Base-by-base conservation (phyloP, 805 yeast species). In the Candida hispaniensis region DNA sequence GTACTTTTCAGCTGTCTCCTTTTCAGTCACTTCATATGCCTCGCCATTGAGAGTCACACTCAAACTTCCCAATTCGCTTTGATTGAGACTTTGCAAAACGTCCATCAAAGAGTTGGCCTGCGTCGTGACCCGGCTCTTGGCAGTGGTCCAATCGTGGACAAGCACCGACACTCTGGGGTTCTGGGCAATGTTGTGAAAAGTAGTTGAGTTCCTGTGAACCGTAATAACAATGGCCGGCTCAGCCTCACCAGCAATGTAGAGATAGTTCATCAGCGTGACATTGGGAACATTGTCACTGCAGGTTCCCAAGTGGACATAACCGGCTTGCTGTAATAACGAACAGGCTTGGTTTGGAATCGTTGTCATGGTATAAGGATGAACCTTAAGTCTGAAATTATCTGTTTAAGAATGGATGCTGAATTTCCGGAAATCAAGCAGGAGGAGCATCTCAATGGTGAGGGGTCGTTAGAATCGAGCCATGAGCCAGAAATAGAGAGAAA, bases 251-350 rank as follows among this genome's bases (percentile, higher is more conserved):
- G 57, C 56, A 3, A 77, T 56, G 52, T 74, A 81, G 4, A 86
- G 75, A 56, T 81, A 88, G 58, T 82, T 88, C 97, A 88, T 88
- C 44, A 88, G 64, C 12, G 91, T 71, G 3, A 85, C 94, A 42
- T 86, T 91, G 5, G 97, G 97, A 27, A 72, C 56, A 47, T 77
- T 66, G 26, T 80, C 67, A 34, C 64, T 61, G 41, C 83, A 71
- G 2, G 97, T 88, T 2, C 88, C 96, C 29, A 86, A 63, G 54
- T 86, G 96, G 23, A 86, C 72, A 54, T 64, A 24, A 13, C 28
- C 33, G 13, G 25, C 38, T 21, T 24, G 29, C 10, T 20, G 18
- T 12, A 32, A 28, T 17, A 32, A 23, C 20, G 18, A 21, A 21
- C 18, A 27, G 12, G 24, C 36, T 32, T 32, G 28, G 17, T 32